Evolutionary conservation across 2,329 filamentous ascomycete genomes (phyloP).

Genomic region (Penicillium sp.): DNA sequence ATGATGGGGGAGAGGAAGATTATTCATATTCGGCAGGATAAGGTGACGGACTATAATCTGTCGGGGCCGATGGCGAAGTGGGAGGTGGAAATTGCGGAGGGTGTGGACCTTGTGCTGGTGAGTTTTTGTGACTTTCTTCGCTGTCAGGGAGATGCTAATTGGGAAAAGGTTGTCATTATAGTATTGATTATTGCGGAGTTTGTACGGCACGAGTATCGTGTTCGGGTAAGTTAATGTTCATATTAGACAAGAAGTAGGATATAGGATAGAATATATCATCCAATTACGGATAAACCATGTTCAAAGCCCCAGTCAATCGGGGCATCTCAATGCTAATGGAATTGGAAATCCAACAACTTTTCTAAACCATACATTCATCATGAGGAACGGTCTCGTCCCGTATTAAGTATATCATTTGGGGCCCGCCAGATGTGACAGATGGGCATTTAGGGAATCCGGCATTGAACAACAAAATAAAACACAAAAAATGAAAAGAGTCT

Average conservation of each 20-base stretch:
- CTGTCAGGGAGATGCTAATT: neutral
- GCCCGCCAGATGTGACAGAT: neutral
- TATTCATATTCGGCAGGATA: conserved; percentile 14
- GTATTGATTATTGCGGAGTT: conserved; percentile 21
- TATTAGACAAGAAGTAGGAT: too few species aligned
- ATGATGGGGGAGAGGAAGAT: conserved; percentile 20
- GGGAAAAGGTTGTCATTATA: conserved; percentile 15
- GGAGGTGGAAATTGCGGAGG: conserved; percentile 22
- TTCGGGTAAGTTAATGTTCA: conserved; percentile 3
- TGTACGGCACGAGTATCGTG: conserved; percentile 12
- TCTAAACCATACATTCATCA: conserved; percentile 20
- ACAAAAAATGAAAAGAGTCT: conserved; percentile 12
- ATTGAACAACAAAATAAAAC: neutral
- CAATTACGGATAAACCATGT: neutral
- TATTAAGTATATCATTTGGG: conserved; percentile 11
- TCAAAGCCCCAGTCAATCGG: neutral
- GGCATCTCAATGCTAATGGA: conserved; percentile 3
- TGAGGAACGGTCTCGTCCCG: conserved; percentile 1
- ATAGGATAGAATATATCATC: neutral
- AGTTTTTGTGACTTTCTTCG: neutral
- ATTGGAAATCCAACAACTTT: conserved; percentile 11
- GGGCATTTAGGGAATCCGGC: conserved; percentile 3
- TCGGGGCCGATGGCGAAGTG: conserved; percentile 13
- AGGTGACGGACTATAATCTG: conserved; percentile 11
- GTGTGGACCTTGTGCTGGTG: conserved; percentile 23